Conservation (phyloP, 2,329 filamentous ascomycete species). For the Penicillium sclerotiorum region DNA sequence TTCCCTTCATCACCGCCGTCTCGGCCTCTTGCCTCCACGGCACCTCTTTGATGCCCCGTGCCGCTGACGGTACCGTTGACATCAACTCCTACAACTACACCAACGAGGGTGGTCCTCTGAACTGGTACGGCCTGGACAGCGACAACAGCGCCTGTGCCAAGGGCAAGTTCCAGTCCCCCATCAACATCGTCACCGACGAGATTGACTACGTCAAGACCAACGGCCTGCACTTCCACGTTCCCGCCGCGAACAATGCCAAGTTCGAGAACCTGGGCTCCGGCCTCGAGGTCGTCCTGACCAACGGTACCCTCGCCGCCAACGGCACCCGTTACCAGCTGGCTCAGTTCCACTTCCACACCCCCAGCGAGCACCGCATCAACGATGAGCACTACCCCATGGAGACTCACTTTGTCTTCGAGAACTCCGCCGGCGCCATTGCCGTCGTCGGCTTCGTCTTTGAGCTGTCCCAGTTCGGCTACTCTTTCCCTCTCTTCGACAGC, state of each 20-base stretch:
- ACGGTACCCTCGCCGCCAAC: slow-evolving; percentile 50
- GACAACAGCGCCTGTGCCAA: slow-evolving; percentile 52
- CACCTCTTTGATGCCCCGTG: slow-evolving; percentile 15
- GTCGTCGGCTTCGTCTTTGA: slow-evolving; percentile 49
- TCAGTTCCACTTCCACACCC: slow-evolving; percentile 65
- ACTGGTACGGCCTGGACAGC: slow-evolving; percentile 53
- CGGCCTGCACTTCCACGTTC: slow-evolving; percentile 26
- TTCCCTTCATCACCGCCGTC: slow-evolving; percentile 10
- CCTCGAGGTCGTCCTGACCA: slow-evolving; percentile 55
- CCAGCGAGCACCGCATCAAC: slow-evolving; percentile 60
- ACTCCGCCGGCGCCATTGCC: slow-evolving; percentile 46
- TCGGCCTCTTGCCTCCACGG: slow-evolving; percentile 17
- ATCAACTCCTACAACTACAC: slow-evolving; percentile 17
- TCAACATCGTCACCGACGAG: slow-evolving; percentile 48
- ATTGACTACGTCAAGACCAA: slow-evolving; percentile 20
- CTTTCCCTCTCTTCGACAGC: slow-evolving; percentile 51
- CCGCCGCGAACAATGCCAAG: slow-evolving; percentile 19
- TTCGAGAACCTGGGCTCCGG: slow-evolving; percentile 54
- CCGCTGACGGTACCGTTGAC: slow-evolving; percentile 13
- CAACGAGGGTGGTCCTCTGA: slow-evolving; percentile 50
- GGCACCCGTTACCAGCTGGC: slow-evolving; percentile 48
- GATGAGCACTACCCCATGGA: slow-evolving; percentile 55
- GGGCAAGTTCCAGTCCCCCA: slow-evolving; percentile 59
- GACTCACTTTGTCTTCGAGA: slow-evolving; percentile 64
- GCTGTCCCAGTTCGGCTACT: slow-evolving; percentile 37